Percentiles rank a stretch among this genome's conserved stretches.
Conservation (phyloP, 805 yeast species). For the Schwanniomyces yamadae region DNA sequence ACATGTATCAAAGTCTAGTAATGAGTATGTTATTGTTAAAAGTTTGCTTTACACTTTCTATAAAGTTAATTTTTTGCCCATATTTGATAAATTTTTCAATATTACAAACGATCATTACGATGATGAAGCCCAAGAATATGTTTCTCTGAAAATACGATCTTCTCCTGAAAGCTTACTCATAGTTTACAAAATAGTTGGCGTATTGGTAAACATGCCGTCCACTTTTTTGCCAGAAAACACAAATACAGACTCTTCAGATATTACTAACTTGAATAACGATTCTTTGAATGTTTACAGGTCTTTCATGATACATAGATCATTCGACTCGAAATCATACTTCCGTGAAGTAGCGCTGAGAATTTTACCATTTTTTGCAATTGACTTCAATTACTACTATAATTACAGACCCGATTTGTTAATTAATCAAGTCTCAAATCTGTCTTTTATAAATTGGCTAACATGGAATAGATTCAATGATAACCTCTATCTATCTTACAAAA, state of each 20-base stretch:
- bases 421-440: slow-evolving; percentile 19
- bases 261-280: slow-evolving; percentile 21
- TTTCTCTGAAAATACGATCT: slow-evolving; percentile 20
- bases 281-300: slow-evolving; percentile 22
- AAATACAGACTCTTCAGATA: slow-evolving; percentile 24
- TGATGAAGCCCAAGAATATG: slow-evolving; percentile 5
- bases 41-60: slow-evolving; percentile 23
- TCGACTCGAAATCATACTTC: slow-evolving; percentile 10
- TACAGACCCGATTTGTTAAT: slow-evolving; percentile 22
- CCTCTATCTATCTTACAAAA: slow-evolving; percentile 16
- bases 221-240: slow-evolving; percentile 18
- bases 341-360: slow-evolving; percentile 16
- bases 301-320: slow-evolving; percentile 11
- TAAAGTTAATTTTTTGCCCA: slow-evolving; percentile 20
- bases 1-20: slow-evolving; percentile 12
- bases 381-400: slow-evolving; percentile 19
- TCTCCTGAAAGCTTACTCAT: slow-evolving; percentile 28
- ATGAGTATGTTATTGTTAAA: slow-evolving; percentile 18
- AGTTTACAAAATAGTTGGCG: slow-evolving; percentile 22
- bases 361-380: slow-evolving; percentile 23
- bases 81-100: slow-evolving; percentile 17
- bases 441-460: slow-evolving; percentile 35
- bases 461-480: slow-evolving; percentile 21
- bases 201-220: slow-evolving; percentile 25
- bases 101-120: slow-evolving; percentile 10